Base-by-base conservation (phyloP, 768 basidiomycete genomes). In the Amyloporia xantha region DNA sequence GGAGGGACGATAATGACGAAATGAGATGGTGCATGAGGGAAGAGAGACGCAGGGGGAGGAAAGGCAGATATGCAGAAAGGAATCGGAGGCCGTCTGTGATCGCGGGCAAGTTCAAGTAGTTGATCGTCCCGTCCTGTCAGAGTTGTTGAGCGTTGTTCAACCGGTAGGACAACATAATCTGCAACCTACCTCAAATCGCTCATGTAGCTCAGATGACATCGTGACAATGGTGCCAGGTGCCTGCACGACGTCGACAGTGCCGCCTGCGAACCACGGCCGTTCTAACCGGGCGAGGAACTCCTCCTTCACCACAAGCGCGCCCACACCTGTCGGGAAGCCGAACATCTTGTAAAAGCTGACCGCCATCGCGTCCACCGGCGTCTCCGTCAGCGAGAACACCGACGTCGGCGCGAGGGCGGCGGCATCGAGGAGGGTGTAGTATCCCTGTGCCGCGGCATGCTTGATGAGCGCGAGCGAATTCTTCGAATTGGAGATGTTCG, bases 331-430 rank as follows among this genome's bases (percentile, higher is more conserved):
- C 10, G 89, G 89, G 56, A 82, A 91, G 27, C 89, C 89, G 54
- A 90, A 88, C 84, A 91, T 90, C 57, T 92, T 92, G 68, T 92
- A 92, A 58, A 91, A 90, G 38, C 84, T 87, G 46, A 92, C 60
- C 0, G 82, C 87, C 76, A 90, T 81, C 1, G 88, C 89, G 63
- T 92, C 90, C 10, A 89, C 82, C 3, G 82, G 78, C 25, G 72
- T 74, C 44, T 82, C 76, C 1, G 75, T 64, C 12, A 92, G 69
- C 11, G 84, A 84, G 47, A 91, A 75, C 15, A 70, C 59, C 6
- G 86, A 79, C 1, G 86, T 83, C 9, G 89, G 81, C 2, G 81
- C 88, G 33, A 91, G 71, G 2, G 89, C 89, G 5, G 90, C 89
- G 13, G 84, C 87, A 59, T 92, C 89, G 28, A 91, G 68, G n/a